Conservation (phyloP, 805 yeast species). For the Torulaspora maleeae region DNA sequence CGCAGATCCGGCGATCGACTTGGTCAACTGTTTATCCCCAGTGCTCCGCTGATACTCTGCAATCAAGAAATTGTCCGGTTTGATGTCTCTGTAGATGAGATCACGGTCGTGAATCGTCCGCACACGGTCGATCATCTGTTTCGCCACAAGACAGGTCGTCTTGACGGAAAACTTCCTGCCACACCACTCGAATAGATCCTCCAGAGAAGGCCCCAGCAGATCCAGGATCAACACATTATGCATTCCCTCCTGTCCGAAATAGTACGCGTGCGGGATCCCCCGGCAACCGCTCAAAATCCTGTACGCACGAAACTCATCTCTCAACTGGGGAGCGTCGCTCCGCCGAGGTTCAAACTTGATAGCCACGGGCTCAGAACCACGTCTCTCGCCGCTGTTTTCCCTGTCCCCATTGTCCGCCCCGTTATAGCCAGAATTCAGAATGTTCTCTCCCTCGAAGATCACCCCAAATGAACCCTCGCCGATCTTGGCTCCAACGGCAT, state of each 20-base stretch:
- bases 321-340: conserved; percentile 77
- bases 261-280: conserved; percentile 80
- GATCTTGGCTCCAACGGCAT: conserved; percentile 74
- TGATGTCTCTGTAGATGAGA: conserved; percentile 73
- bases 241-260: conserved; percentile 81
- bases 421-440: conserved; percentile 46
- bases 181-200: conserved; percentile 85
- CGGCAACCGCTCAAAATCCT: conserved; percentile 61
- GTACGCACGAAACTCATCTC: conserved; percentile 78
- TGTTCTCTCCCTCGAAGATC: conserved; percentile 73
- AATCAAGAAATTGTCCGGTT: conserved; percentile 77
- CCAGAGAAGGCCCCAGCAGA: conserved; percentile 73
- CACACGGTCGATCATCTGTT: conserved; percentile 70
- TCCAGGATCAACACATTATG: conserved; percentile 75
- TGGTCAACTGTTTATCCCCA: conserved; percentile 17
- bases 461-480: conserved; percentile 89
- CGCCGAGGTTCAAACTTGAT: conserved; percentile 78
- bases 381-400: conserved; percentile 10
- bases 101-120: conserved; percentile 73
- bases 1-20: conserved; percentile 48
- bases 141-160: conserved; percentile 69
- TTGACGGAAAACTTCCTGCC: conserved; percentile 67
- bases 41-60: conserved; percentile 29
- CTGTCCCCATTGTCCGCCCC: conserved; percentile 7
- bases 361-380: conserved; percentile 47